Base-by-base conservation (phyloP, 2,329 filamentous ascomycete species). In the Clarireedia monteithiana region DNA sequence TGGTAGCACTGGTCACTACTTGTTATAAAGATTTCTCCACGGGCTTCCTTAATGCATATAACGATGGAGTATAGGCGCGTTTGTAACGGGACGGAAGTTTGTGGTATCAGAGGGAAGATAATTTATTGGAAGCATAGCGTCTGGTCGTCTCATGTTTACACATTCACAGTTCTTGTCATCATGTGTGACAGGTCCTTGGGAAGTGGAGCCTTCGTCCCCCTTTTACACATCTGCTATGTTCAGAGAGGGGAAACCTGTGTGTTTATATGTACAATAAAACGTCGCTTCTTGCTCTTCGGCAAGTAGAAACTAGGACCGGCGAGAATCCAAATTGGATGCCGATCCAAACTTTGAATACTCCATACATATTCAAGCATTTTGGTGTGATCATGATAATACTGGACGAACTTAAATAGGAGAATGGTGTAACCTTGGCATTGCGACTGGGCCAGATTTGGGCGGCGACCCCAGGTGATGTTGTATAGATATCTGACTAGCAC, bases 91-190 rank as follows among this genome's bases (percentile, higher is more conserved):
- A 58, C 60, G 59, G 52, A 54, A 46, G 42, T 46, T 44, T 53
- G 46, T 51, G 40, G 38, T 46, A 51, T 45, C 36, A 50, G 63
- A 59, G 56, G 62, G 59, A 57, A 53, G 55, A 56, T 59, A 58
- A 55, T 64, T 58, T 53, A 46, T 66, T 64, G 64, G 60, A 63
- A 67, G 67, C 67, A 68, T 67, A 68, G 67, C 66, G 65, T 63
- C 59, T 60, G 64, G 64, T 57, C 62, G 59, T 63, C 50, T 62
- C 46, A 20, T 47, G 20, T 45, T 42, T 34, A 4, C 10, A 34
- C 30, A 34, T 12, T 34, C 30, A 48, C 15, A 17, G 24, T 45
- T 50, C 47, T 24, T 24, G 34, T 54, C 14, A 27, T 40, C 26
- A 26, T 34, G 17, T 15, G 30, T 34, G 30, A 34, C 12, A 9